Base-by-base conservation (phyloP, 169 alveolate genomes). In the Cardiosporidium cionae region DNA sequence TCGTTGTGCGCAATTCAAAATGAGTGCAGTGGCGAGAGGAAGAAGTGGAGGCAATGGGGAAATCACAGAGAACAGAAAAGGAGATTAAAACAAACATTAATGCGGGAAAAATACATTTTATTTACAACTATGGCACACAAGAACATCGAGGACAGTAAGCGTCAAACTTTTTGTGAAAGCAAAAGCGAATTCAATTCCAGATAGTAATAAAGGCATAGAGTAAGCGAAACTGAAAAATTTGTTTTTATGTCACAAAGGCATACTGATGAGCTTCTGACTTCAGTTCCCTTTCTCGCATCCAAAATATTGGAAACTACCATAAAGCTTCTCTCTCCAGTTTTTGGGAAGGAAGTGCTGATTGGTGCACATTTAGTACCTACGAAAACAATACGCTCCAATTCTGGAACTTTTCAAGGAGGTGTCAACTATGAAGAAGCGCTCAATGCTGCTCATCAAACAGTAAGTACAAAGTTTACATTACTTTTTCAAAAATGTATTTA, bases 291-390 rank as follows among this genome's bases (percentile, higher is more conserved):
- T 27, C 32, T 81, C 52, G 87, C 87, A n/a, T 72, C 77, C 31
- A 81, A 81, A 66, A 78, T 78, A n/a, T 67, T 81, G 32, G 87
- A 81, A 31, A 77, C 84, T 31, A 80, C 76, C 33, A 25, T 81
- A 44, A 76, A 76, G n/a, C 73, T 81, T 27, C 75, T 81, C 34
- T 62, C 69, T 9, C 87, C 87, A 0, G 74, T 81, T 1, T 81
- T 81, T 63, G 87, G 87, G 3, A 64, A 33, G 16, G 74, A 65
- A 3, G 80, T 76, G 28, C 32, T 71, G 29, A 70, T 71, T 1
- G 72, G 72, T 16, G 29, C 7, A 2, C 6, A 33, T 32, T 63
- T 36, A n/a, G 53, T 44, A 62, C 0, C 70, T 7, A n/a, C 35
- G 1, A 58, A 71, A 3, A 35, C 67, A 22, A 1, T 71, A 27